Conservation (phyloP, 352 stramenopile species). For the Phytophthora sojae region DNA sequence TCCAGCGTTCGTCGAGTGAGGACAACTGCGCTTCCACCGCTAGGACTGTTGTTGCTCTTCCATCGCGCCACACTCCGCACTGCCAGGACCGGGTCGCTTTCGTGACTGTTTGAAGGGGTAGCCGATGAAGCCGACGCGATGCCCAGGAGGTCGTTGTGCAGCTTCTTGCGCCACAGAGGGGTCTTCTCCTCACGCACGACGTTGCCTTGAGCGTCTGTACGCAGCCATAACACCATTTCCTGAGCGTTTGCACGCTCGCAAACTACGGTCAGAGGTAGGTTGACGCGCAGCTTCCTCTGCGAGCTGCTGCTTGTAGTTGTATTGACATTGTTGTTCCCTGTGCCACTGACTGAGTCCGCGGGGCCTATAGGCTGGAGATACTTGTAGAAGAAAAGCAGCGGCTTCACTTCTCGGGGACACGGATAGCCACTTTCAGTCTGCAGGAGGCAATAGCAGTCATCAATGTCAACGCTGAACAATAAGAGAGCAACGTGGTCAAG, state of each 20-base stretch:
- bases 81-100: conserved; percentile 54
- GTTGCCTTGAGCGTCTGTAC: conserved; percentile 51
- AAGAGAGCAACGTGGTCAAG: not conserved
- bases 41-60: conserved; percentile 45
- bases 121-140: not conserved
- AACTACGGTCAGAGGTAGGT: conserved; percentile 69
- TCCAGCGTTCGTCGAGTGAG: conserved; percentile 69
- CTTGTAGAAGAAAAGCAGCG: conserved; percentile 85
- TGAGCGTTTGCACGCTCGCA: conserved; percentile 60
- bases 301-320: not conserved
- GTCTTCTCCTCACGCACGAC: conserved; percentile 62
- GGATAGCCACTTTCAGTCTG: conserved; percentile 10
- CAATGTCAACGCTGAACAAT: not conserved
- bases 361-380: conserved; percentile 71
- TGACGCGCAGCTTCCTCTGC: conserved; percentile 55
- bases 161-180: conserved; percentile 64
- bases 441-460: not conserved
- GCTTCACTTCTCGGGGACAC: conserved; percentile 50
- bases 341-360: not conserved
- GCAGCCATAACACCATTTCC: conserved; percentile 70
- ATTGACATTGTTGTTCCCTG: conserved; percentile 4
- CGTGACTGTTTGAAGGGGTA: conserved; percentile 1
- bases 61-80: conserved; percentile 66
- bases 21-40: conserved; percentile 62
- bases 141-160: conserved; percentile 51